Evolutionary conservation across 2,329 filamentous ascomycete genomes (phyloP), one percentile per base, ranked within the genome.

Genomic region (Neobulgaria alba): DNA sequence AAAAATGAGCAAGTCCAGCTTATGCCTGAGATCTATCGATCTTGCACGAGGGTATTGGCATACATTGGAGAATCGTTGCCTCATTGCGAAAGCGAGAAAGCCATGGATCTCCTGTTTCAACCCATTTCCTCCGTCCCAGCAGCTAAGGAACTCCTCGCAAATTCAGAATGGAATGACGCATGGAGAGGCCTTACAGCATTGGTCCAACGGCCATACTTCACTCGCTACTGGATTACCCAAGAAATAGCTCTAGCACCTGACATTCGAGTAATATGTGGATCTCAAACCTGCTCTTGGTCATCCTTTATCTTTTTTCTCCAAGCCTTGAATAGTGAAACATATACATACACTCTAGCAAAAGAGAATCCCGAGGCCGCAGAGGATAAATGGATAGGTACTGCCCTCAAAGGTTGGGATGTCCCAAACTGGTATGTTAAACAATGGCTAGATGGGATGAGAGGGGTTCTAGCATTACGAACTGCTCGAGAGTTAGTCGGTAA

Each of bases 21-120:
- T 3, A 51, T 51, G 49, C 19, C 14, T 3, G 16, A 39, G 2
- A 47, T 48, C 10, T 53, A 48, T 19, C n/a, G n/a, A n/a, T n/a
- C n/a, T n/a, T n/a, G n/a, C n/a, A n/a, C n/a, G n/a, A n/a, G n/a
- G n/a, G n/a, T n/a, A n/a, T n/a, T n/a, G n/a, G n/a, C n/a, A n/a
- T n/a, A n/a, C n/a, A n/a, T n/a, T n/a, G n/a, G n/a, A n/a, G n/a
- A n/a, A n/a, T n/a, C n/a, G n/a, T n/a, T n/a, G n/a, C n/a, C n/a
- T n/a, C n/a, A n/a, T n/a, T n/a, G n/a, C n/a, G n/a, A n/a, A n/a
- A n/a, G n/a, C n/a, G n/a, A n/a, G n/a, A n/a, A n/a, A n/a, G n/a
- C n/a, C n/a, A n/a, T n/a, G n/a, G n/a, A n/a, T n/a, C n/a, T n/a
- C n/a, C n/a, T n/a, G n/a, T n/a, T n/a, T n/a, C n/a, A n/a, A n/a